phyloP scores from a whole-genome alignment of 2,329 filamentous ascomycete species.

The Botrytis elliptica region DNA sequence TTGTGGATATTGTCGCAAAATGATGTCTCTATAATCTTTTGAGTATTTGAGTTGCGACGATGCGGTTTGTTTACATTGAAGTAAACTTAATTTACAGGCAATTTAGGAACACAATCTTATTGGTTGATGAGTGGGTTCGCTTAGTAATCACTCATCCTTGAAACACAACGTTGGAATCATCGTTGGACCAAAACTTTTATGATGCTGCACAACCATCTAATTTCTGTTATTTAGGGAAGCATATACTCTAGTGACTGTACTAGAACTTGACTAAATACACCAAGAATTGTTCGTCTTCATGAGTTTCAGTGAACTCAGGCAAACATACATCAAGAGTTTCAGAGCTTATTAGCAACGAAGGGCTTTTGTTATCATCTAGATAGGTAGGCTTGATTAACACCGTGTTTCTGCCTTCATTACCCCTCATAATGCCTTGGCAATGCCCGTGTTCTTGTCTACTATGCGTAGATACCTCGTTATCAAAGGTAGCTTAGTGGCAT shows the following conservation, averaged over 20 bases:
- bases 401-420: neutral
- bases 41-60: constrained; percentile 16
- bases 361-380: neutral
- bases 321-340: neutral
- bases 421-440: neutral
- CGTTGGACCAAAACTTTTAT: neutral
- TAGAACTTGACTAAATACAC: neutral
- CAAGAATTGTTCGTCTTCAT: neutral
- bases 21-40: constrained; percentile 4
- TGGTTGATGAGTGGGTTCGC: neutral
- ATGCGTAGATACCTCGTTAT: neutral
- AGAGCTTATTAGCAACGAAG: neutral
- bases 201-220: neutral
- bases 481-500: neutral
- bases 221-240: neutral
- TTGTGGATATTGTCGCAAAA: constrained; percentile 23
- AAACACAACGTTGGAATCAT: neutral
- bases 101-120: neutral
- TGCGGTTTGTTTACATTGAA: constrained; percentile 20
- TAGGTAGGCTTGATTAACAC: neutral
- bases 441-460: neutral
- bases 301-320: neutral
- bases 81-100: neutral
- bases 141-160: constrained; percentile 3
- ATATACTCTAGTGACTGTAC: neutral